These are phyloP conservation scores for Chrysanthemum seticuspe DNA, from an alignment of 129 eudicot species.

Conservation along the genomic window DNA sequence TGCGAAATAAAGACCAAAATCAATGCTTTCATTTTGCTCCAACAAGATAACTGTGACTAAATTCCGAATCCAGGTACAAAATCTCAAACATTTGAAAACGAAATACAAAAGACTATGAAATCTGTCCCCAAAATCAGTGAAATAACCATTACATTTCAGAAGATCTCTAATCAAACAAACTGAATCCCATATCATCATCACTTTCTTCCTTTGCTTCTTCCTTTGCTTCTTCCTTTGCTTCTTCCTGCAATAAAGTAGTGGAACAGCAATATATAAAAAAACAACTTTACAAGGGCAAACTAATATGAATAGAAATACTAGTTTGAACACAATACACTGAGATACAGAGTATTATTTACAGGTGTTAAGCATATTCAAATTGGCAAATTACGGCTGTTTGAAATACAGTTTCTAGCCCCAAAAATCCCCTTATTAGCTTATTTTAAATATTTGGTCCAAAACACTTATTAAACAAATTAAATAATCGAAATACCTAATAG, in stretches of 20 bases:
- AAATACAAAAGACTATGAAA: conserved; percentile 18
- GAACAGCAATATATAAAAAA: not conserved
- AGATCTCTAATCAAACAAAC: conserved; percentile 53
- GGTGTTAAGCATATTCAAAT: no score
- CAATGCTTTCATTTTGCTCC: conserved; percentile 9
- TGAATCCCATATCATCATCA: conserved; percentile 75
- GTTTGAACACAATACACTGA: no score
- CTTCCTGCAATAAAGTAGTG: no score
- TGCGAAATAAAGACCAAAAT: conserved; percentile 10
- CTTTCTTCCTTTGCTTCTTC: conserved; percentile 74
- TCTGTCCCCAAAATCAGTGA: conserved; percentile 3
- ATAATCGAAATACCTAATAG: no score
- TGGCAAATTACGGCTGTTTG: no score
- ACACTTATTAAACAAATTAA: no score
- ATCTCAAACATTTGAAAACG: conserved; percentile 4
- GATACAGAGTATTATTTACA: no score
- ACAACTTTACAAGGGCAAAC: not conserved
- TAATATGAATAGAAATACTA: no score
- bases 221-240: conserved; percentile 56
- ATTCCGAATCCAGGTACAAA: conserved; percentile 21
- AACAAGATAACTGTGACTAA: conserved; percentile 13
- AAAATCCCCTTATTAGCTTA: no score
- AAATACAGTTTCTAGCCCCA: no score
- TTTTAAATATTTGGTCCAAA: no score
- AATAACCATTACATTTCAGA: conserved; percentile 21